phyloP scores from a whole-genome alignment of 2,329 filamentous ascomycete genomes.

The Emydomyces testavorans region DNA sequence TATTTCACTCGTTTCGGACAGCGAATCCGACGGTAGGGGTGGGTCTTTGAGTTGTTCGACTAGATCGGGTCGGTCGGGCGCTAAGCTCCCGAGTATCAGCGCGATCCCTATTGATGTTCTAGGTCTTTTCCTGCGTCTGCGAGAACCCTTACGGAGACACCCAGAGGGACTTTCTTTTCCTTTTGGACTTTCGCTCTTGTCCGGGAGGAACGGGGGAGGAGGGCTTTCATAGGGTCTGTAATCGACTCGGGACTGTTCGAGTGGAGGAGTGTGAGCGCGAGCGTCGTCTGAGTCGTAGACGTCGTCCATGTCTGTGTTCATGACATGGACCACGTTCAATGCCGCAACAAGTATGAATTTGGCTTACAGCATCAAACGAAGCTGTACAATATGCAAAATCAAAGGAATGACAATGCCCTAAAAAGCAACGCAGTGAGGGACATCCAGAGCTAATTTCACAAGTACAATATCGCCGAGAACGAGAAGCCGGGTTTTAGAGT shows the following conservation, averaged over 20 bases:
- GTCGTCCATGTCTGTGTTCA: conserved; percentile 27
- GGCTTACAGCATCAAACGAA: not conserved
- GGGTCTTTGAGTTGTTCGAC: conserved; percentile 31
- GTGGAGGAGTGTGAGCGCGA: conserved; percentile 29
- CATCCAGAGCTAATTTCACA: not conserved
- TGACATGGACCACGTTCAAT: not conserved
- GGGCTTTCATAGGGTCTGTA: conserved; percentile 24
- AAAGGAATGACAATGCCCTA: not conserved
- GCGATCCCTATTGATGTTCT: conserved; percentile 46
- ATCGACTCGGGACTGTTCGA: conserved; percentile 24
- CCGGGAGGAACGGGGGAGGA: conserved; percentile 27
- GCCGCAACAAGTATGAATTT: not conserved
- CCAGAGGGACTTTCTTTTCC: conserved; percentile 25
- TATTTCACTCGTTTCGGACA: not conserved
- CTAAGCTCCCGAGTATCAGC: conserved; percentile 55
- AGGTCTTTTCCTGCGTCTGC: conserved; percentile 18
- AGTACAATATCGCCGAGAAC: too few species aligned
- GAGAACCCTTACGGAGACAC: conserved; percentile 29
- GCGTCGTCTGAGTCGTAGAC: conserved; percentile 34
- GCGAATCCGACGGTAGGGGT: conserved; percentile 8
- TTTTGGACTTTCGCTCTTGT: conserved; percentile 19
- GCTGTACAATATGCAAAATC: not conserved
- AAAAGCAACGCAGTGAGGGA: too few species aligned
- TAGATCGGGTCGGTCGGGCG: conserved; percentile 54
- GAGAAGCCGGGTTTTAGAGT: not conserved